Conservation (phyloP, 495 filamentous ascomycete genomes). For the Neurospora tetraspora region DNA sequence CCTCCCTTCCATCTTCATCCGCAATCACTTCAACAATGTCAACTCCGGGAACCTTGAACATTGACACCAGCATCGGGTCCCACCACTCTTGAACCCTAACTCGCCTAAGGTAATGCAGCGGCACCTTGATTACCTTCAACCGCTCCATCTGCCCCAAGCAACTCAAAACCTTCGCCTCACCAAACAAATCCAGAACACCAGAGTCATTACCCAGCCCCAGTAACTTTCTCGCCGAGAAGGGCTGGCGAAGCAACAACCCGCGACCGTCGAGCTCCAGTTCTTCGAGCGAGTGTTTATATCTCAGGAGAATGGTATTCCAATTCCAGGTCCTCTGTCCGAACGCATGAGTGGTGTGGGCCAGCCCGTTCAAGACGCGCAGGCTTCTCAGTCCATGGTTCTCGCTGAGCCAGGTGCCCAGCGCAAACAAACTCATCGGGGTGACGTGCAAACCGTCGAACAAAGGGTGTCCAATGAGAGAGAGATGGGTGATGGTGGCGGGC, state of each 20-base stretch:
- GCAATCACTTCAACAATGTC: not conserved
- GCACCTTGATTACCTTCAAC: not conserved
- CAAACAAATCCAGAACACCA: no score
- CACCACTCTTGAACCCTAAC: not conserved
- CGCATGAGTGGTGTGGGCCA: fast-evolving
- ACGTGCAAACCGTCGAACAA: not conserved
- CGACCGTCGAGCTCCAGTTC: not conserved
- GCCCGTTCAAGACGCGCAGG: not conserved
- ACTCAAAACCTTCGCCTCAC: not conserved
- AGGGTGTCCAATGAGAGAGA: not conserved
- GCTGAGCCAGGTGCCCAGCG: not conserved
- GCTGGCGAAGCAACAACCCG: not conserved
- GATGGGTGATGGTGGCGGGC: no score
- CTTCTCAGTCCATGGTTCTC: not conserved
- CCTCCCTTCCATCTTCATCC: not conserved
- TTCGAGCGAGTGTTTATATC: not conserved
- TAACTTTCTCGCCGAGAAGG: no score
- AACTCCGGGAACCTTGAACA: not conserved
- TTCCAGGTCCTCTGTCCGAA: not conserved
- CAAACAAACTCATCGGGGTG: not conserved
- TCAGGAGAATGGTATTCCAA: not conserved
- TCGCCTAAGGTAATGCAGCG: not conserved
- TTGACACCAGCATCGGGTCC: no score
- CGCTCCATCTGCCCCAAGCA: not conserved
- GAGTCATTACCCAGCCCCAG: no score